phyloP scores from a whole-genome alignment of 106 monocot species.

The Allium fistulosum region DNA sequence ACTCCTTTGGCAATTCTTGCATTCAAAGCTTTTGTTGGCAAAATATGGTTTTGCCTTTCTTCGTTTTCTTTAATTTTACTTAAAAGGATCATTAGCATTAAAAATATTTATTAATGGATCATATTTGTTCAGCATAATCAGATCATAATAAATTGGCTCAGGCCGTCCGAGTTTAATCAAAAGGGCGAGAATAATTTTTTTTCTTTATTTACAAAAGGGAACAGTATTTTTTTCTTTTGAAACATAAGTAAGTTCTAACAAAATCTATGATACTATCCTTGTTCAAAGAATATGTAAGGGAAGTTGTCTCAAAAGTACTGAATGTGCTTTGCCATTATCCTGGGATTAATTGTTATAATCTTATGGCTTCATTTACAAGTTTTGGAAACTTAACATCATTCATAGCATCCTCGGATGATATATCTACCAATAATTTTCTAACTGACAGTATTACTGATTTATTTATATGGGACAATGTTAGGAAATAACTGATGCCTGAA shows the following conservation, averaged over 20 bases:
- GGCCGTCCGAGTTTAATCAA: slow-evolving; percentile 80
- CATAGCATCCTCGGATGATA: too few species aligned
- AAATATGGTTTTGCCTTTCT: slow-evolving; percentile 29
- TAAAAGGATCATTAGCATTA: neutral
- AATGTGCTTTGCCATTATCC: slow-evolving; percentile 30
- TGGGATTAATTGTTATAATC: slow-evolving; percentile 50
- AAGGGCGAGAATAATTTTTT: slow-evolving; percentile 27
- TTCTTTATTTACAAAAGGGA: neutral
- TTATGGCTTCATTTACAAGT: slow-evolving; percentile 59
- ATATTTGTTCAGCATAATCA: slow-evolving; percentile 10
- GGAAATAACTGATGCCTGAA: slow-evolving; percentile 90
- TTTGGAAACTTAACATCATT: neutral
- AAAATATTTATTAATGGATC: neutral
- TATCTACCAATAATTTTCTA: too few species aligned
- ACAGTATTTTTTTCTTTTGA: neutral
- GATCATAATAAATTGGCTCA: slow-evolving; percentile 49
- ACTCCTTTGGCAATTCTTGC: slow-evolving; percentile 45
- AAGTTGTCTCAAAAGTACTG: slow-evolving; percentile 19
- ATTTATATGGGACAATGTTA: slow-evolving; percentile 2
- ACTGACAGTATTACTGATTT: too few species aligned
- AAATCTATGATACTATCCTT: too few species aligned
- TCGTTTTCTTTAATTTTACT: neutral
- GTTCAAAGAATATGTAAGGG: slow-evolving; percentile 12
- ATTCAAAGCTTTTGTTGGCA: slow-evolving; percentile 42
- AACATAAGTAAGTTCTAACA: too few species aligned